These are phyloP conservation scores for Macrophomina tecta DNA, from an alignment of 2,329 filamentous ascomycete species.

Conservation along the genomic window DNA sequence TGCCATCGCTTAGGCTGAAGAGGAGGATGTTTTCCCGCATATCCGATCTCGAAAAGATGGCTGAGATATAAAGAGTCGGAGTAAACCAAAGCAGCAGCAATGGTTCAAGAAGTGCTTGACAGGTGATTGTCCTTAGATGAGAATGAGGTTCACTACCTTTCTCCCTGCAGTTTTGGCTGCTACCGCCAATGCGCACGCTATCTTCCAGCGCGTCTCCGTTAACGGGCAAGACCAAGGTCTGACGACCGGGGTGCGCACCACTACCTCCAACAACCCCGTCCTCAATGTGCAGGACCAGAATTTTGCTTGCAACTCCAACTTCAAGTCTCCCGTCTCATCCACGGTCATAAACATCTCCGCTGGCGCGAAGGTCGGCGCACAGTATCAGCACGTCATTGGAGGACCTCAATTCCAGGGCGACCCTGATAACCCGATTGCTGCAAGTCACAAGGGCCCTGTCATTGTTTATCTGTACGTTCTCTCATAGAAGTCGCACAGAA, in stretches of 20 bases:
- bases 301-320: conserved; percentile 56
- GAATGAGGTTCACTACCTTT: conserved; percentile 32
- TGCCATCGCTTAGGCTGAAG: conserved; percentile 4
- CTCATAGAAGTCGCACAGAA: background rate
- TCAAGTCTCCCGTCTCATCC: conserved; percentile 42
- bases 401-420: conserved; percentile 57
- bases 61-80: background rate
- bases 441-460: conserved; percentile 54
- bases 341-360: conserved; percentile 57
- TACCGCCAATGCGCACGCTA: conserved; percentile 48
- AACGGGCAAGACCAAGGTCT: conserved; percentile 58
- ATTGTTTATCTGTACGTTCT: conserved; percentile 44
- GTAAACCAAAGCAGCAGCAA: background rate
- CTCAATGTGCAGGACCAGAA: conserved; percentile 54
- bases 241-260: conserved; percentile 57
- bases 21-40: background rate
- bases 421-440: conserved; percentile 57
- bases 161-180: conserved; percentile 34
- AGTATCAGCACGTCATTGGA: conserved; percentile 62
- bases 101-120: background rate
- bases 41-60: background rate
- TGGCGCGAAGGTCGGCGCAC: conserved; percentile 59
- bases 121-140: background rate
- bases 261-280: conserved; percentile 58
- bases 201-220: conserved; percentile 57